Evolutionary conservation across 2,329 filamentous ascomycete species (phyloP), one percentile per base, ranked within the genome.

Genomic region (Trichophyton equinum): DNA sequence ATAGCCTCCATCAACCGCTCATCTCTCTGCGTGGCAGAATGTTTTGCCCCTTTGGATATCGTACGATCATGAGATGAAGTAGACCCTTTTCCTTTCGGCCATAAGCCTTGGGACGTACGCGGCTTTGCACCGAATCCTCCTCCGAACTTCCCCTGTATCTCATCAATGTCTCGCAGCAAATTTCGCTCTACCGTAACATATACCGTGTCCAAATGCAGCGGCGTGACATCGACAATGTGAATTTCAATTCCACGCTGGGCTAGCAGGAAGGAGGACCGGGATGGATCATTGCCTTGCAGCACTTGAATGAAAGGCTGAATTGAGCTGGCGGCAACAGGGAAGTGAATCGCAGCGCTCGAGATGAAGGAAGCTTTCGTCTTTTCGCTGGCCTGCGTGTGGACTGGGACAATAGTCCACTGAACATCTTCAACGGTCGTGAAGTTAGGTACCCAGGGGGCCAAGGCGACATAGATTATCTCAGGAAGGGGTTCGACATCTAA

Each of bases 181-280:
- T 94, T 86, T 57, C 85, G 87, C 70, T 96, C 91, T 5, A 96
- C 79, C 57, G 83, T 90, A 62, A 97, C 89, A 70, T 90, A 96
- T 15, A 97, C 82, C 0, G 88, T 89, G 63, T 96, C 89, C 27
- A 97, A 77, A 1, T 85, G 81, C 27, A 97, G 75, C 1, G 92
- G 88, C 7, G 86, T 81, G 6, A 94, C 88, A 70, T 95, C 88
- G 62, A 95, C 78, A 27, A 95, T 81, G 62, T 89, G 80, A 64
- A 97, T 87, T 73, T 96, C 91, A 65, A 96, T 87, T 7, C 88
- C 85, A 64, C 85, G 83, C 67, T 89, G 85, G 66, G 85, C 84
- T 67, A 87, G 84, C 65, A 84, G 84, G 27, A 85, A 81, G 27
- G 85, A 81, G 53, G 89, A 80, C 71, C 88, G 90, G 61, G 88